Evolutionary conservation across 352 stramenopile species (phyloP), one percentile per base, ranked within the genome.

Genomic region (Globisporangium yorkense): DNA sequence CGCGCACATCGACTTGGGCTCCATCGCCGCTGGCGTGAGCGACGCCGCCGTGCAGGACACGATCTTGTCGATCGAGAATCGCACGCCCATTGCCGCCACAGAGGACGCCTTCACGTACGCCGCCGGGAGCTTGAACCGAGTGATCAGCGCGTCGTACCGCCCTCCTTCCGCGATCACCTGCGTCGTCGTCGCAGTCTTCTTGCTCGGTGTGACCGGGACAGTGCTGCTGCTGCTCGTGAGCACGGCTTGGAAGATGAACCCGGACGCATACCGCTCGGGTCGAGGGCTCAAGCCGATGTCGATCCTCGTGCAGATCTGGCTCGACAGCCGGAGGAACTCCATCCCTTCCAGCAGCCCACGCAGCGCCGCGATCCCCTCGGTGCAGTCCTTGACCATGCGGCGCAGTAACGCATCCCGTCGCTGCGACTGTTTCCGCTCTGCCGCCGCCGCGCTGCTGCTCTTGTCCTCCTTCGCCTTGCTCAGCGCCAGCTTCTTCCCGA

Each of bases 1-100:
- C 1, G 57, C 67, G 6, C 56, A 63, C 29, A 52, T 45, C n/a
- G 63, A 64, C 51, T 81, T 83, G 4, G 62, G 56, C 27, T 84
- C 74, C 24, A 82, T 31, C 15, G 66, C 44, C 1, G 63, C 37
- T 13, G 62, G 57, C 12, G 48, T 45, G 31, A 86, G 70, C 12
- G 69, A 72, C 3, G 74, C 72, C 20, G 80, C 70, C 0, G 91
- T 70, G 24, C 84, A 82, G 7, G 82, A 84, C 8, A 92, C 82
- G 44, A 95, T 93, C 61, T 91, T 92, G 59, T 95, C 84, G 16
- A 95, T 72, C 21, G 82, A 88, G 63, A 95, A 93, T 40, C 86
- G 81, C 52, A 95, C 80, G 40, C 84, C 84, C 72, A 95, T 91
- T 0, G 86, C 86, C 37, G 80, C 82, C 7, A 90, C 80, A 8